A percentile compares a stretch with the other conserved stretches of the same genome.
Evolutionary conservation across 2,329 filamentous ascomycete species (phyloP).

Genomic region (Colletotrichum sp.): DNA sequence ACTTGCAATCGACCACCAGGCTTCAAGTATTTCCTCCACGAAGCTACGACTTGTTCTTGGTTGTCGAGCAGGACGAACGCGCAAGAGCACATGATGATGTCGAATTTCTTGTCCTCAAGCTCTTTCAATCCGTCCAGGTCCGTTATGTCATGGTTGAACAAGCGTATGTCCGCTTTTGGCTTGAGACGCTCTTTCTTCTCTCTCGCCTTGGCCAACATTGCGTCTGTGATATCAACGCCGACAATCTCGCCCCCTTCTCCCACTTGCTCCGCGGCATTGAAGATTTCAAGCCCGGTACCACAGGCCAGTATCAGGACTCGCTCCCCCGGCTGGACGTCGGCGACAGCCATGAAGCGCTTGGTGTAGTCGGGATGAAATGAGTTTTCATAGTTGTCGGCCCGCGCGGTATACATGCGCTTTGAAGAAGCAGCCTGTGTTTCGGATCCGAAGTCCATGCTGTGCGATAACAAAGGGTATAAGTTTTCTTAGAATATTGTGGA

Average conservation of each 20-base stretch:
- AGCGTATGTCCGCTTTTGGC: neutral
- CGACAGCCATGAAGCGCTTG: slow-evolving; percentile 30
- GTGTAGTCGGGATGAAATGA: slow-evolving; percentile 37
- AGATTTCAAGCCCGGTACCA: slow-evolving; percentile 36
- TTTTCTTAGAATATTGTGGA: neutral
- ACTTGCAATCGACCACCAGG: slow-evolving; percentile 30
- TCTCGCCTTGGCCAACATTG: slow-evolving; percentile 33
- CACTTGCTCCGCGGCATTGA: slow-evolving; percentile 29
- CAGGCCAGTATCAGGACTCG: slow-evolving; percentile 35
- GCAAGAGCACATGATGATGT: slow-evolving; percentile 35
- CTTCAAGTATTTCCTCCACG: slow-evolving; percentile 33
- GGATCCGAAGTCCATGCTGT: slow-evolving; percentile 13
- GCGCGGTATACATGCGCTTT: slow-evolving; percentile 33
- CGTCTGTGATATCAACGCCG: slow-evolving; percentile 33
- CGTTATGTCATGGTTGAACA: slow-evolving; percentile 31
- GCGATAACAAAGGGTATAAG: neutral
- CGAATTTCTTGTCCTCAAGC: slow-evolving; percentile 27
- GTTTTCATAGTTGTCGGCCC: slow-evolving; percentile 34
- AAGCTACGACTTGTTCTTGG: slow-evolving; percentile 26
- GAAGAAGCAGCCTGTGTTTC: slow-evolving; percentile 25
- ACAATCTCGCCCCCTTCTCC: slow-evolving; percentile 29
- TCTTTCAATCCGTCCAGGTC: slow-evolving; percentile 24
- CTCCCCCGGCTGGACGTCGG: slow-evolving; percentile 26
- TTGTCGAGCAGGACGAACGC: slow-evolving; percentile 35
- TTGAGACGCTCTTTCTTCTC: slow-evolving; percentile 26